phyloP scores from a whole-genome alignment of 345 rosid species.

The Kernera saxatilis region DNA sequence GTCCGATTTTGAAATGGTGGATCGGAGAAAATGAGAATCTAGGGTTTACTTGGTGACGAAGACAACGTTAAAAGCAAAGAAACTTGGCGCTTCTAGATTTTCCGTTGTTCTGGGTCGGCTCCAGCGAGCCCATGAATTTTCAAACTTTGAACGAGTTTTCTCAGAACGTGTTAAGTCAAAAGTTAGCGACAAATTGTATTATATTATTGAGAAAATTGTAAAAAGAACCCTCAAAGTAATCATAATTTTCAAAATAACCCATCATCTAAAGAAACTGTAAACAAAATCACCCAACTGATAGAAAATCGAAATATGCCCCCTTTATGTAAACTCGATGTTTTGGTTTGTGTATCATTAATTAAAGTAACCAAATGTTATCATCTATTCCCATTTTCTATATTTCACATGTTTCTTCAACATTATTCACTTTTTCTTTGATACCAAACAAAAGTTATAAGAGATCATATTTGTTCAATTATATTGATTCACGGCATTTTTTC shows the following conservation, averaged over 20 bases:
- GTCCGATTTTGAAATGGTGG: neutral
- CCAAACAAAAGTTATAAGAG: no score
- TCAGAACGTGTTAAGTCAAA: slow-evolving; percentile 15
- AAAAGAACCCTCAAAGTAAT: neutral
- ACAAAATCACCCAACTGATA: no score
- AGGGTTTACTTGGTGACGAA: slow-evolving; percentile 35
- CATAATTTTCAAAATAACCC: neutral
- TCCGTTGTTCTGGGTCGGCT: slow-evolving; percentile 14
- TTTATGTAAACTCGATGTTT: no score
- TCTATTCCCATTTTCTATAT: no score
- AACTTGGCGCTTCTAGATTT: slow-evolving; percentile 25
- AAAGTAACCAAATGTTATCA: no score
- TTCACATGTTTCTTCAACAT: no score
- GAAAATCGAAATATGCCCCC: no score
- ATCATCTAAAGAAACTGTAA: neutral
- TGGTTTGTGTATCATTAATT: no score
- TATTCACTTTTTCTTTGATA: no score
- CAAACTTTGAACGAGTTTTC: slow-evolving; percentile 28
- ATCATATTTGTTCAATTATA: no score
- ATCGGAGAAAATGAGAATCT: slow-evolving; percentile 22
- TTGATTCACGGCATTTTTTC: no score
- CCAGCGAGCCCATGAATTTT: slow-evolving; percentile 17
- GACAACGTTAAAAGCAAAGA: slow-evolving; percentile 13
- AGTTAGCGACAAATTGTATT: neutral
- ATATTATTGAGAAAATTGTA: no score